Evolutionary conservation across 148 eudicot species (phyloP).

Genomic region (Chenopodium album): DNA sequence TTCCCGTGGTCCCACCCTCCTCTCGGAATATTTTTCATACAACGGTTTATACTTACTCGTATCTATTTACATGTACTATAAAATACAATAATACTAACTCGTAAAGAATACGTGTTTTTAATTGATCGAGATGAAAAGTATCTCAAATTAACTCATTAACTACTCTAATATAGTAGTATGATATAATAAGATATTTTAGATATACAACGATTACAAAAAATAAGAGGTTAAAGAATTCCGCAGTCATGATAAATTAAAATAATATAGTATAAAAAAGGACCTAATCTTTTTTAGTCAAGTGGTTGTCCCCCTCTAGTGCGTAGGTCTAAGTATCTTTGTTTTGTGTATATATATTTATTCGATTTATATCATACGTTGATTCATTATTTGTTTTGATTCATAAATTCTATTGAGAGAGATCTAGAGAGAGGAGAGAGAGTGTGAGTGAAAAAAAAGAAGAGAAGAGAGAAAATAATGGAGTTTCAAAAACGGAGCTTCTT

Average conservation of each 20-base stretch:
- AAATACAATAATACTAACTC: too few species aligned
- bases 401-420: neutral
- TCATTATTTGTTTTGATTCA: neutral
- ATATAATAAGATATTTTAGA: too few species aligned
- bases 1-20: slow-evolving; percentile 6
- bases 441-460: slow-evolving; percentile 12
- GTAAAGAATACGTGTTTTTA: too few species aligned
- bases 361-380: neutral
- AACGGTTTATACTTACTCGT: too few species aligned
- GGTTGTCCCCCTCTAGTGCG: neutral
- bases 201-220: too few species aligned
- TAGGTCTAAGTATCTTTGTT: neutral
- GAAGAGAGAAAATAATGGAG: slow-evolving; percentile 38
- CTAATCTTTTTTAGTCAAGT: neutral
- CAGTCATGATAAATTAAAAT: too few species aligned
- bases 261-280: neutral
- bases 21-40: too few species aligned
- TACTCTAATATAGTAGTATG: too few species aligned
- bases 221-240: too few species aligned
- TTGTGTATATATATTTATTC: neutral
- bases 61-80: too few species aligned
- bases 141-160: too few species aligned
- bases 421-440: slow-evolving; percentile 6
- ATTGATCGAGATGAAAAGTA: too few species aligned
- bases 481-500: slow-evolving; percentile 42